phyloP scores from a whole-genome alignment of 768 basidiomycete genomes.

The Mycena indigotica region DNA sequence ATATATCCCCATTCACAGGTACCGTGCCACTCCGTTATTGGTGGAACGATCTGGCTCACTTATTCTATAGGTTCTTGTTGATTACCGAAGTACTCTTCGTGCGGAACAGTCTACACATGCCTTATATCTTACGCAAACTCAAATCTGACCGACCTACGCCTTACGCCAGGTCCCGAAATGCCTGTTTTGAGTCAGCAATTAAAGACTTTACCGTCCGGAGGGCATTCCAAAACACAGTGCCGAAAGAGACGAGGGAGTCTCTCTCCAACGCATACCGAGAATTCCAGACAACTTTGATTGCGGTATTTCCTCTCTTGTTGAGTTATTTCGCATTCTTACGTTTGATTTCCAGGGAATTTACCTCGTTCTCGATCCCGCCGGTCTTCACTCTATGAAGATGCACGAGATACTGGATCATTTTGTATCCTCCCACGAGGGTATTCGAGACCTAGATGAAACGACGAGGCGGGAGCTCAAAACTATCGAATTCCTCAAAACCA shows the following conservation, averaged over 20 bases:
- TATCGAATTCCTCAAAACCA: conserved; percentile 77
- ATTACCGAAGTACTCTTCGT: conserved; percentile 89
- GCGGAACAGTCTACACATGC: conserved; percentile 81
- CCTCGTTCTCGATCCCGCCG: conserved; percentile 76
- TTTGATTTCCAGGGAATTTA: conserved; percentile 53
- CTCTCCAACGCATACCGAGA: conserved; percentile 83
- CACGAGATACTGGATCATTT: conserved; percentile 79
- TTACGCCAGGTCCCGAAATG: conserved; percentile 76
- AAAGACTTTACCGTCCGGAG: conserved; percentile 82
- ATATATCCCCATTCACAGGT: conserved; percentile 70
- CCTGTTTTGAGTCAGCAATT: conserved; percentile 90
- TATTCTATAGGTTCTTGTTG: conserved; percentile 66
- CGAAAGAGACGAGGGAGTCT: conserved; percentile 66
- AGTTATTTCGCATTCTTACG: neutral
- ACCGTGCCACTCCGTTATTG: neutral
- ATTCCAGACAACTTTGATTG: conserved; percentile 89
- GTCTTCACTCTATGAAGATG: conserved; percentile 70
- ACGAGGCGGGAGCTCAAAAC: conserved; percentile 82
- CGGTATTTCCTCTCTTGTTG: conserved; percentile 35
- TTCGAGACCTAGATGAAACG: conserved; percentile 78
- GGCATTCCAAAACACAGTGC: conserved; percentile 61
- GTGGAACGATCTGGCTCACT: neutral
- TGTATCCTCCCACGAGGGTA: conserved; percentile 64
- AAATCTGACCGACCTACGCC: conserved; percentile 59
- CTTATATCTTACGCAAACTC: conserved; percentile 81